These are phyloP conservation scores for Chlorella variabilis DNA, from an alignment of 163 green algal genomes.

Conservation along the genomic window DNA sequence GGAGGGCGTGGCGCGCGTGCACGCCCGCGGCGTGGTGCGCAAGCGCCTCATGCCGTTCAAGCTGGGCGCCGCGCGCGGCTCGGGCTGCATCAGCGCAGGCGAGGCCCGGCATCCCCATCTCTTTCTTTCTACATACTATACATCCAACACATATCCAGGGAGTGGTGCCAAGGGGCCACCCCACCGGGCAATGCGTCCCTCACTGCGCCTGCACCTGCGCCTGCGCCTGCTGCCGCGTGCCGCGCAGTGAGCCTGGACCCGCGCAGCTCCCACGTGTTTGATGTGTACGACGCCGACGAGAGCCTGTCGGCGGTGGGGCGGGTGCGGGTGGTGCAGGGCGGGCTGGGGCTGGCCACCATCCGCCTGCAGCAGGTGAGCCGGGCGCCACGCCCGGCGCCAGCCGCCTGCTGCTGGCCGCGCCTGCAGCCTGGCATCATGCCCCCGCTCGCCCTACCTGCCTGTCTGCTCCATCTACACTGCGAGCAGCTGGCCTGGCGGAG, in stretches of 20 bases:
- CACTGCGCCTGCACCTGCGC: too few relatives aligned
- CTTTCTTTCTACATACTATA: too few relatives aligned
- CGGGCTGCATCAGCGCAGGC: background rate
- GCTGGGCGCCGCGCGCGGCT: background rate
- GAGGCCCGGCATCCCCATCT: too few relatives aligned
- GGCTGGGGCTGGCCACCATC: constrained; percentile 10
- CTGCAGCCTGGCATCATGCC: too few relatives aligned
- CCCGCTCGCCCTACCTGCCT: too few relatives aligned
- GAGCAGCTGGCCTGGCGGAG: too few relatives aligned
- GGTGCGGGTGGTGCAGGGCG: constrained; percentile 1
- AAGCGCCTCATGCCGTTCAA: constrained; percentile 81
- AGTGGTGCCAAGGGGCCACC: background rate
- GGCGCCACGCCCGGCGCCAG: too few relatives aligned
- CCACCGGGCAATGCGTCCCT: background rate
- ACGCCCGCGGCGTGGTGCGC: constrained; percentile 73
- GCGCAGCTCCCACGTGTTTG: constrained; percentile 3
- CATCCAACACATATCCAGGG: too few relatives aligned
- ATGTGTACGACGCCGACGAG: constrained; percentile 18
- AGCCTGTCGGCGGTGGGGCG: too few relatives aligned
- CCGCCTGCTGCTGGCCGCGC: too few relatives aligned
- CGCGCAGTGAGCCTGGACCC: background rate
- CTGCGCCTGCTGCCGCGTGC: too few relatives aligned
- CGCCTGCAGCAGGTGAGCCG: background rate
- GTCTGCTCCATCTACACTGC: too few relatives aligned
- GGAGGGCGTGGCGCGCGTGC: constrained; percentile 64